A percentile compares a stretch with the other conserved stretches of the same genome.
These are phyloP conservation scores for Dactylellina parvicollis DNA, from an alignment of 2,329 filamentous ascomycete genomes.

Conservation along the genomic window DNA sequence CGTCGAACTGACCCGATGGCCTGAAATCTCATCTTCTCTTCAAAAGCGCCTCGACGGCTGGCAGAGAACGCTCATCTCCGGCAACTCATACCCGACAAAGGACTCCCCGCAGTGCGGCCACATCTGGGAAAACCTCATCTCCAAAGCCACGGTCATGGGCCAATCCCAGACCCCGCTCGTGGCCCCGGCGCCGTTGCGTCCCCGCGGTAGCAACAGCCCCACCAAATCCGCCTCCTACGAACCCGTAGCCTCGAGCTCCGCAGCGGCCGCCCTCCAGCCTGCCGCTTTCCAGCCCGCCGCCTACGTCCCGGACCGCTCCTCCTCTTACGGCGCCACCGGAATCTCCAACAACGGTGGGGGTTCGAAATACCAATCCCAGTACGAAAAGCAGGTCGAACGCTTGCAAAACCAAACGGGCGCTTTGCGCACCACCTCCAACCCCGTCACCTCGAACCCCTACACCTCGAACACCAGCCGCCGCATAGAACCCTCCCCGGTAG, in stretches of 20 bases:
- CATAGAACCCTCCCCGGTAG: conserved; percentile 36
- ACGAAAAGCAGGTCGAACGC: conserved; percentile 36
- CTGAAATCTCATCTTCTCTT: conserved; percentile 51
- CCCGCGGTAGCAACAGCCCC: conserved; percentile 42
- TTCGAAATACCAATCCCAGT: conserved; percentile 29
- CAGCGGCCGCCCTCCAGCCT: not conserved
- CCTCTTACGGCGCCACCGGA: conserved; percentile 19
- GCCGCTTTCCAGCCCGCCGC: not conserved
- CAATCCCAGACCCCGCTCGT: conserved; percentile 38
- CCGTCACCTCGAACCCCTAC: conserved; percentile 18
- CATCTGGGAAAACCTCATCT: conserved; percentile 50
- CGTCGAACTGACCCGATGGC: conserved; percentile 39
- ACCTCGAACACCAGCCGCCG: conserved; percentile 46
- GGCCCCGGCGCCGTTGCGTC: conserved; percentile 27
- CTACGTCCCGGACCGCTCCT: conserved; percentile 35
- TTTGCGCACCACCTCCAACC: conserved; percentile 12
- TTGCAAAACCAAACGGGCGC: conserved; percentile 20
- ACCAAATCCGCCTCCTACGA: conserved; percentile 32
- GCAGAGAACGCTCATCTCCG: conserved; percentile 36
- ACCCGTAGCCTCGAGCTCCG: not conserved
- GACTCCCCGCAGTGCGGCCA: conserved; percentile 44
- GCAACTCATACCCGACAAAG: conserved; percentile 47
- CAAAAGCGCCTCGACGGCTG: conserved; percentile 47
- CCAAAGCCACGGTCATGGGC: conserved; percentile 46
- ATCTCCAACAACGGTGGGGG: conserved; percentile 4